Evolutionary conservation across 2,329 filamentous ascomycete genomes (phyloP).

Genomic region (Fusarium sp.): DNA sequence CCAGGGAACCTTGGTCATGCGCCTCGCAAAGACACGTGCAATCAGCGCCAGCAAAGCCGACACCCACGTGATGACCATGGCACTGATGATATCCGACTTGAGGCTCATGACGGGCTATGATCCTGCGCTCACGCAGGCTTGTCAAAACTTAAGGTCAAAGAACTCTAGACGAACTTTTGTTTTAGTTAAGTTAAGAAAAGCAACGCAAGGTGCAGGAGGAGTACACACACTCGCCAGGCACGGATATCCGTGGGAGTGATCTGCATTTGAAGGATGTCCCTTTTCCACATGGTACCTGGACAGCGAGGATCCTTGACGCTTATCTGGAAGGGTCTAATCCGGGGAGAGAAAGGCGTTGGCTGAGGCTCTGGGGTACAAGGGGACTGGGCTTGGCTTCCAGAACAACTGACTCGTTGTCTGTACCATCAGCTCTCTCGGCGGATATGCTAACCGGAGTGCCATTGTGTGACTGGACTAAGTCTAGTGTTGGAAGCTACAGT

Average conservation of each 20-base stretch:
- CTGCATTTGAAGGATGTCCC: constrained; percentile 26
- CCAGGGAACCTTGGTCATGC: constrained; percentile 38
- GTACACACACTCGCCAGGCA: not conserved
- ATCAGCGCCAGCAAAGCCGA: constrained; percentile 32
- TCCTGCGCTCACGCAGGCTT: not conserved
- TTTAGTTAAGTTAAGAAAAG: not conserved
- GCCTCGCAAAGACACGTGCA: constrained; percentile 33
- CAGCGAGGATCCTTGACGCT: not conserved
- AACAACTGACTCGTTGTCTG: constrained; percentile 13
- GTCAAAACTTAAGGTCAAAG: not conserved
- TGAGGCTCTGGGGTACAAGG: constrained; percentile 20
- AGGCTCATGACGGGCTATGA: constrained; percentile 25
- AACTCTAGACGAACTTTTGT: not conserved
- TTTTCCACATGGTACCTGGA: not conserved
- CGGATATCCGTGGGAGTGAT: constrained; percentile 16
- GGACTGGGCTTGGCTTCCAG: not conserved
- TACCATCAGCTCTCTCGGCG: not conserved
- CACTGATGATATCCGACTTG: constrained; percentile 27
- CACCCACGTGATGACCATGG: constrained; percentile 32
- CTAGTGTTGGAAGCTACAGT: not conserved
- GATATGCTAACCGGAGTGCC: not conserved
- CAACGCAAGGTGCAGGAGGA: not conserved
- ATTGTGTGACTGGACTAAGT: not conserved
- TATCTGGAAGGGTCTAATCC: constrained; percentile 3
- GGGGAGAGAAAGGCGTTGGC: not conserved